These are phyloP conservation scores for Pezicula rhizophila DNA, from an alignment of 2,329 filamentous ascomycete genomes.

Conservation along the genomic window DNA sequence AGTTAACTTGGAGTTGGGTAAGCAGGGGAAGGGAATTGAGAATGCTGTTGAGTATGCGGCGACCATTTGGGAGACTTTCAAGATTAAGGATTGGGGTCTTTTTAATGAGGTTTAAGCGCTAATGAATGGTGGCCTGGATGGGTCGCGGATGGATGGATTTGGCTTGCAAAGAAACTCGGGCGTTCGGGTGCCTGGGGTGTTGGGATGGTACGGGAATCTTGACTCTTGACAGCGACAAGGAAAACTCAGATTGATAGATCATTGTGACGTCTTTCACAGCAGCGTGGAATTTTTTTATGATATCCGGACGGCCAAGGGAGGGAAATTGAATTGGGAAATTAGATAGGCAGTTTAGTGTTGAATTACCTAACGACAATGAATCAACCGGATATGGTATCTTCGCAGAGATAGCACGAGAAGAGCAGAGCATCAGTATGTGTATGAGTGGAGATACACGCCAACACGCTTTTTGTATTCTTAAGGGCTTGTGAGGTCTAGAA, in stretches of 20 bases:
- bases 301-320: neutral
- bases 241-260: neutral
- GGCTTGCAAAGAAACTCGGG: too few species aligned
- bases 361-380: too few species aligned
- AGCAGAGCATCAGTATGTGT: too few species aligned
- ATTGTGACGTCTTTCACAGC: neutral
- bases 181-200: too few species aligned
- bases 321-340: neutral
- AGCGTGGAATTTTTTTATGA: neutral
- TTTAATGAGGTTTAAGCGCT: conserved; percentile 35
- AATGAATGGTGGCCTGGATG: neutral
- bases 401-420: too few species aligned
- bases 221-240: neutral
- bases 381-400: too few species aligned
- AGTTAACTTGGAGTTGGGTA: conserved; percentile 60
- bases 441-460: too few species aligned
- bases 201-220: neutral
- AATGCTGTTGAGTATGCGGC: conserved; percentile 62
- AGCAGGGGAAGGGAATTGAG: conserved; percentile 61
- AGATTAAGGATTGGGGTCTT: conserved; percentile 74
- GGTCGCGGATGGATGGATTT: neutral
- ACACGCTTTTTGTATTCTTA: conserved; percentile 4
- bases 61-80: conserved; percentile 65
- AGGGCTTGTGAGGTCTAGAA: conserved; percentile 25
- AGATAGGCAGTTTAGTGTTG: neutral